Base-by-base conservation (phyloP, 148 eudicot species). In the Chenopodium album region DNA sequence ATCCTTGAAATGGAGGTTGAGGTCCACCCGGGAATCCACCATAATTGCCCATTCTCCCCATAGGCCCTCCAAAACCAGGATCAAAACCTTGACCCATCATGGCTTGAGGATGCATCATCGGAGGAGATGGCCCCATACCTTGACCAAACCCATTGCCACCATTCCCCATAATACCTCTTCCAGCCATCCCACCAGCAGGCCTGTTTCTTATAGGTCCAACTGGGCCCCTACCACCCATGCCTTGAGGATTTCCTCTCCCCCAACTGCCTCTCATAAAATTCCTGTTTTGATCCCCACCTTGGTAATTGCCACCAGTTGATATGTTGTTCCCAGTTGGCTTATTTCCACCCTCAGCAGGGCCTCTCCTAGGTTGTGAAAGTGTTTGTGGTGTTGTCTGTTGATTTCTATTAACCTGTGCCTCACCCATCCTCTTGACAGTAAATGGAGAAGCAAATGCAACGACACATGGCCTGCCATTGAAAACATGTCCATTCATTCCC, bases 81-180 rank as follows among this genome's bases (percentile, higher is more conserved):
- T 94, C 95, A 82, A 91, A 92, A 67, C 98, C 98, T 77, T 90
- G 98, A 60, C 90, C 92, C 95, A 94, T 92, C 97, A 93, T 93
- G 52, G 87, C 80, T 79, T 94, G 95, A 79, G 92, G 98, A 76
- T 88, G 97, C 92, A 91, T 80, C 85, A 90, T 14, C 68, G 92
- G 93, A 84, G 97, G 90, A 8, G 86, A 66, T 4, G 83, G 91
- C 80, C 91, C 94, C 82, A 91, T 83, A 54, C 92, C 92, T 82
- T 87, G 93, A 34, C 94, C 92, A 85, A 92, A 89, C 32, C 97
- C 98, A 85, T 78, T 80, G 60, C 93, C 94, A 79, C 88, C 94
- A 77, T 90, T 90, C 63, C 91, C 92, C 89, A 89, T 89, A 23
- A 91, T 87, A n/a, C 95, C 92, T 63, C 92, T 85, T 11, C 91